Evolutionary conservation across 192 early-diverging fungal species (phyloP).

Genomic region (Globomyces pollinis-pini): DNA sequence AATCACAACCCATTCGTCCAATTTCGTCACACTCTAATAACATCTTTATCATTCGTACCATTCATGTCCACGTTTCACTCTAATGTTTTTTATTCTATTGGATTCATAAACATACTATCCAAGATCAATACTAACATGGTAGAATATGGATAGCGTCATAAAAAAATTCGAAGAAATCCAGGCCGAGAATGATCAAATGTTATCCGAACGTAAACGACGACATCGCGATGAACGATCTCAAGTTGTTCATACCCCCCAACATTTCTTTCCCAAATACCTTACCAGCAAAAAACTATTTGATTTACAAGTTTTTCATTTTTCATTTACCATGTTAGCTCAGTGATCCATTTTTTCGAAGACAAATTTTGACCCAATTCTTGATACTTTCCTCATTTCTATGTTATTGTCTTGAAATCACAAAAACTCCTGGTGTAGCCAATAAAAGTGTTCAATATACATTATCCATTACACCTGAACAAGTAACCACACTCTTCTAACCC

Average conservation of each 20-base stretch:
- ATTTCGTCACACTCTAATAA: too few relatives aligned
- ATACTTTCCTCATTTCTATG: conserved; percentile 64
- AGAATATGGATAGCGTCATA: conserved; percentile 27
- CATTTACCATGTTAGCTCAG: conserved; percentile 45
- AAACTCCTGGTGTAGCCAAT: conserved; percentile 37
- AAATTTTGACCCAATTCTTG: conserved; percentile 69
- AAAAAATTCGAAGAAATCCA: conserved; percentile 27
- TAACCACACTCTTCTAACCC: not conserved
- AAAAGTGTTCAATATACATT: not conserved
- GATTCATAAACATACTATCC: too few relatives aligned
- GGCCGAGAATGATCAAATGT: conserved; percentile 3
- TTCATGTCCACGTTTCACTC: too few relatives aligned
- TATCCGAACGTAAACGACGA: conserved; percentile 2
- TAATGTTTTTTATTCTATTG: too few relatives aligned
- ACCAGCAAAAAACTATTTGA: conserved; percentile 63
- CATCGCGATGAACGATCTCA: conserved; percentile 11
- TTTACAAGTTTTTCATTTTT: conserved; percentile 50
- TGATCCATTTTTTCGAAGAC: conserved; percentile 72
- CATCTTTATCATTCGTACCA: too few relatives aligned
- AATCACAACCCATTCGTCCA: too few relatives aligned
- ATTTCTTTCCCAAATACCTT: conserved; percentile 72
- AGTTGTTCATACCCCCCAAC: conserved; percentile 21
- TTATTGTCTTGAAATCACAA: conserved; percentile 26
- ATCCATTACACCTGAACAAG: not conserved
- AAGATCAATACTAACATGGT: conserved; percentile 5